Percentiles rank a stretch among this genome's conserved stretches.
Evolutionary conservation across 2,329 filamentous ascomycete species (phyloP).

Genomic region (Endoconidiophora laricicola): DNA sequence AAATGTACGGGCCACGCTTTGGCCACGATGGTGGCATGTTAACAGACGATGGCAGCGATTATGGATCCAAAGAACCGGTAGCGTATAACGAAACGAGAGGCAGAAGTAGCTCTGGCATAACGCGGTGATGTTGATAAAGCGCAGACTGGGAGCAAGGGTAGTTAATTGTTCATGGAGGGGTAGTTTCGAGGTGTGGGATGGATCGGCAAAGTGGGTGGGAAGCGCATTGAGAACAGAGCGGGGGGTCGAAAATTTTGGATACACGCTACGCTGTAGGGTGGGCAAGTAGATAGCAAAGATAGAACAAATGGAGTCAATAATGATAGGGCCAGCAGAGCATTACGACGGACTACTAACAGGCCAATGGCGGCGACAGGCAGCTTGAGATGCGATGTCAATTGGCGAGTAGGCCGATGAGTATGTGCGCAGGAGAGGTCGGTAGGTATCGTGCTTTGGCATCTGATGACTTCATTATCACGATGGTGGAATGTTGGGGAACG

Average conservation of each 20-base stretch:
- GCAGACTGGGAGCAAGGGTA: constrained; percentile 8
- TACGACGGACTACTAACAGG: not conserved
- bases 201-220: constrained; percentile 10
- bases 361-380: not conserved
- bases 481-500: constrained; percentile 4
- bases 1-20: too few relatives aligned
- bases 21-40: too few relatives aligned
- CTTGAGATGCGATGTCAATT: not conserved
- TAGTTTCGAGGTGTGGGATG: constrained; percentile 9
- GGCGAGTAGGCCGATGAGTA: not conserved
- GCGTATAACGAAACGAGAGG: too few relatives aligned
- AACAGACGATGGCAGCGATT: too few relatives aligned
- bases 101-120: too few relatives aligned
- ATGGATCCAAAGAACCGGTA: too few relatives aligned
- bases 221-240: constrained; percentile 11
- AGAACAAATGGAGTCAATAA: not conserved
- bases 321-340: not conserved
- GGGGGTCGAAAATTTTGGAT: constrained; percentile 12
- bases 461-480: constrained; percentile 7
- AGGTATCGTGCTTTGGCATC: not conserved
- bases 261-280: too few relatives aligned
- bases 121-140: not conserved
- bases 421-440: not conserved
- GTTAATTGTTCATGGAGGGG: constrained; percentile 10
- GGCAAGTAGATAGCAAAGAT: not conserved